Base-by-base conservation (phyloP, 2,329 filamentous ascomycete species). In the Alternaria burnsii region DNA sequence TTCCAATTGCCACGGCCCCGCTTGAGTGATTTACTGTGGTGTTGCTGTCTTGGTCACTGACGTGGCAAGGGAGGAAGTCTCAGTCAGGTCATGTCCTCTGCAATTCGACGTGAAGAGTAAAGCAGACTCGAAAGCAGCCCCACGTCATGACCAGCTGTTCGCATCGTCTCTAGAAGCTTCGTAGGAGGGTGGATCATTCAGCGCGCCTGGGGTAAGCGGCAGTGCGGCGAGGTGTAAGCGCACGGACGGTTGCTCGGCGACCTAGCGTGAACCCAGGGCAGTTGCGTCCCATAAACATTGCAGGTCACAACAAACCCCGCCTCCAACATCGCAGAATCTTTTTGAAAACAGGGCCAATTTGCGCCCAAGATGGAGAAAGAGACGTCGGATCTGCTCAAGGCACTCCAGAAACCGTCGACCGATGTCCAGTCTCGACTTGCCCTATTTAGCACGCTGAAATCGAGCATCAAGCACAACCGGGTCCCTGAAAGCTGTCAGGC, bases 391-490 rank as follows among this genome's bases (percentile, higher is more conserved):
- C 81, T 88, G 61, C 76, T 88, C 66, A 80, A 79, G 59, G 81
- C 80, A 58, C 80, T 82, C 53, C 86, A 86, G 75, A 84, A 85
- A 77, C 86, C 87, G 69, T 90, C 92, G 70, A 84, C 86, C 38
- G 85, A 88, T 50, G 83, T 92, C 70, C 56, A 66, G 50, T 59
- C 57, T 28, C 60, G 60, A 20, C 60, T 63, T 20, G 42, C 52
- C 20, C 86, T 87, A 55, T 87, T 97, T 70, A 91, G 88, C 61
- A 85, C 83, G 71, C 83, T 94, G 79, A 97, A 97, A 81, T 93
- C 91, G 43, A 87, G 89, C 77, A 97, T 97, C 84, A 97, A 97
- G 79, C 93, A 97, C 79, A 90, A 91, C 76, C 93, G 93, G 82
- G 92, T 97, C 46, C 92, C 93, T 62, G 92, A 96, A 67, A 80